phyloP scores from a whole-genome alignment of 2,329 filamentous ascomycete genomes.

The Aspergillus cejpii region DNA sequence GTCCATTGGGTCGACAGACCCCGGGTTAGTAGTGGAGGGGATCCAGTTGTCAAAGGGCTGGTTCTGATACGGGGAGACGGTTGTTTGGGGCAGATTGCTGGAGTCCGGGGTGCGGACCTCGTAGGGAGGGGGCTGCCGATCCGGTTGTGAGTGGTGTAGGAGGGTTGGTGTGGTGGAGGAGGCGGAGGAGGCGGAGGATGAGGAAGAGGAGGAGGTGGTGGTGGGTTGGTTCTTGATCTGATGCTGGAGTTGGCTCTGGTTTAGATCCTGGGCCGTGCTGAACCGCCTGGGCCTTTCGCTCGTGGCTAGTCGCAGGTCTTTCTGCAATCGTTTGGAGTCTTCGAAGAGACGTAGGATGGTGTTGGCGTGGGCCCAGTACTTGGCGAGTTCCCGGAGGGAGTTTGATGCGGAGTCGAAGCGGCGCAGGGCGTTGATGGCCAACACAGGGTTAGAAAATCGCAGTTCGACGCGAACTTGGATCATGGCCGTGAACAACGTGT shows the following conservation, averaged over 20 bases:
- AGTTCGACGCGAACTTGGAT: constrained; percentile 44
- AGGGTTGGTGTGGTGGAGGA: constrained; percentile 16
- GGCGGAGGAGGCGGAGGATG: too few species aligned
- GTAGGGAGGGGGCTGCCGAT: constrained; percentile 19
- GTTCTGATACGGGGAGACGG: constrained; percentile 21
- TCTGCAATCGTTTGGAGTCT: constrained; percentile 39
- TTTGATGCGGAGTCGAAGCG: constrained; percentile 40
- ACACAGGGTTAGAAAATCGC: constrained; percentile 42
- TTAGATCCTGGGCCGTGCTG: constrained; percentile 10
- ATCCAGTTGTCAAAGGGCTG: constrained; percentile 31
- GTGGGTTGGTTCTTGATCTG: neutral
- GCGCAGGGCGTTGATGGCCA: constrained; percentile 42
- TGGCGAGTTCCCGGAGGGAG: constrained; percentile 38
- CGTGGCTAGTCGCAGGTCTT: constrained; percentile 37
- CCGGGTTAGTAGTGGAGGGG: constrained; percentile 21
- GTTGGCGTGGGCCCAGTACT: constrained; percentile 41
- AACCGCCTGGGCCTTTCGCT: constrained; percentile 29
- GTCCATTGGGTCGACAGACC: constrained; percentile 29
- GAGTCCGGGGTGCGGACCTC: constrained; percentile 29
- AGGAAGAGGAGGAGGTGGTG: too few species aligned
- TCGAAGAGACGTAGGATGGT: constrained; percentile 42
- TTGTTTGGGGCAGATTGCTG: constrained; percentile 19
- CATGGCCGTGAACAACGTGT: constrained; percentile 43
- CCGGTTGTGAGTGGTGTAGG: constrained; percentile 17
- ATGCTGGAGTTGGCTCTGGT: constrained; percentile 1